Conservation (phyloP, 2,329 filamentous ascomycete genomes). For the Monosporascus sp. region DNA sequence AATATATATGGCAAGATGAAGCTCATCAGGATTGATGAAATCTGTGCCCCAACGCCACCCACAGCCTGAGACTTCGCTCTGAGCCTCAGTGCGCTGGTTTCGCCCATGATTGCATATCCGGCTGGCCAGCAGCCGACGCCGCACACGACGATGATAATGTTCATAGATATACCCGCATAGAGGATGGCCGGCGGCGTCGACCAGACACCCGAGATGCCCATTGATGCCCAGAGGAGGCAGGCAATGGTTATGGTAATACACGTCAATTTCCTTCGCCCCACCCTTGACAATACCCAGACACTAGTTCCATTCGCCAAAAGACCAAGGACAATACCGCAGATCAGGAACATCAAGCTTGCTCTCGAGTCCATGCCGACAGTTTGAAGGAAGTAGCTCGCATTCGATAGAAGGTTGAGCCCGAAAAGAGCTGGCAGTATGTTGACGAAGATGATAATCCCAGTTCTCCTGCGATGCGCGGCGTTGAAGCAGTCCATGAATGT, state of each 20-base stretch:
- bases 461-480: slow-evolving; percentile 35
- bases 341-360: slow-evolving; percentile 36
- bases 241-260: slow-evolving; percentile 28
- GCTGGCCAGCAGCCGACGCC: slow-evolving; percentile 16
- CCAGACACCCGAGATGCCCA: slow-evolving; percentile 44
- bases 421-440: slow-evolving; percentile 39
- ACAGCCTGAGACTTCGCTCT: slow-evolving; percentile 33
- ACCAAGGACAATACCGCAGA: slow-evolving; percentile 40
- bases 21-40: slow-evolving; percentile 28
- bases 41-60: slow-evolving; percentile 11
- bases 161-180: slow-evolving; percentile 33
- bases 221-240: slow-evolving; percentile 35
- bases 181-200: slow-evolving; percentile 34
- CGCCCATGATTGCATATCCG: slow-evolving; percentile 30
- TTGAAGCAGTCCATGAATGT: slow-evolving; percentile 41
- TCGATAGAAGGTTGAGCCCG: slow-evolving; percentile 38
- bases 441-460: slow-evolving; percentile 36
- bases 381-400: slow-evolving; percentile 36
- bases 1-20: slow-evolving; percentile 47
- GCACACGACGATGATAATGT: slow-evolving; percentile 31
- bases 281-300: slow-evolving; percentile 37
- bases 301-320: slow-evolving; percentile 38
- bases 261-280: slow-evolving; percentile 36
- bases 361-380: slow-evolving; percentile 28
- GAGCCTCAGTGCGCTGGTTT: slow-evolving; percentile 29